Percentiles rank a stretch among this genome's conserved stretches.
Conservation (phyloP, 2,329 filamentous ascomycete genomes). For the Ophiocordyceps camponoti-leonardi region DNA sequence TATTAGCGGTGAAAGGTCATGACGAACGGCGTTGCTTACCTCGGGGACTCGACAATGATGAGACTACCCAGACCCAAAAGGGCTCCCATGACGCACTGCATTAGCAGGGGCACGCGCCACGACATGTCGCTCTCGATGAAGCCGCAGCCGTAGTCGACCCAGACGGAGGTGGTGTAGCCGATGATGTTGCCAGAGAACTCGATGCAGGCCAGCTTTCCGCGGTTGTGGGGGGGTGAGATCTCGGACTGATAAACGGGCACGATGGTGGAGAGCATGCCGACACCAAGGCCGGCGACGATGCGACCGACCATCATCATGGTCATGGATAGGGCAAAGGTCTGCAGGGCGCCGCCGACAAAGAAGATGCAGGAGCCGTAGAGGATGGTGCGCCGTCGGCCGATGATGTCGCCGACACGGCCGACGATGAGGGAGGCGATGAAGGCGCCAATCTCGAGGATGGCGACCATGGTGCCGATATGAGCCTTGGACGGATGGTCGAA, state of each 20-base stretch:
- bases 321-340: constrained; percentile 69
- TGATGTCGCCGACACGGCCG: constrained; percentile 77
- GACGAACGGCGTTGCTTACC: constrained; percentile 30
- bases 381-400: constrained; percentile 79
- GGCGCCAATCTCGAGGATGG: constrained; percentile 86
- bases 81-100: constrained; percentile 90
- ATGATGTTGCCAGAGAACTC: constrained; percentile 96
- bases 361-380: constrained; percentile 88
- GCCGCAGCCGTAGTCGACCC: constrained; percentile 96
- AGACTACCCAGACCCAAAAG: constrained; percentile 74
- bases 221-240: constrained; percentile 89
- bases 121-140: constrained; percentile 73
- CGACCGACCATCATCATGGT: constrained; percentile 76
- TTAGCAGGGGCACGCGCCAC: constrained; percentile 76
- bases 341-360: constrained; percentile 65
- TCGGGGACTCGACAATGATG: constrained; percentile 89
- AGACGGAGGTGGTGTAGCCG: constrained; percentile 89
- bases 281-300: constrained; percentile 69
- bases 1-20: not conserved
- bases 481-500: constrained; percentile 78
- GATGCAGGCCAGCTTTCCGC: constrained; percentile 90
- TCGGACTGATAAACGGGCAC: constrained; percentile 90
- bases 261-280: constrained; percentile 80
- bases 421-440: constrained; percentile 78
- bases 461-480: constrained; percentile 91